A percentile compares a stretch with the other conserved stretches of the same genome.
Conservation (phyloP, 768 basidiomycete genomes). For the Phanerodontia chrysosporium region DNA sequence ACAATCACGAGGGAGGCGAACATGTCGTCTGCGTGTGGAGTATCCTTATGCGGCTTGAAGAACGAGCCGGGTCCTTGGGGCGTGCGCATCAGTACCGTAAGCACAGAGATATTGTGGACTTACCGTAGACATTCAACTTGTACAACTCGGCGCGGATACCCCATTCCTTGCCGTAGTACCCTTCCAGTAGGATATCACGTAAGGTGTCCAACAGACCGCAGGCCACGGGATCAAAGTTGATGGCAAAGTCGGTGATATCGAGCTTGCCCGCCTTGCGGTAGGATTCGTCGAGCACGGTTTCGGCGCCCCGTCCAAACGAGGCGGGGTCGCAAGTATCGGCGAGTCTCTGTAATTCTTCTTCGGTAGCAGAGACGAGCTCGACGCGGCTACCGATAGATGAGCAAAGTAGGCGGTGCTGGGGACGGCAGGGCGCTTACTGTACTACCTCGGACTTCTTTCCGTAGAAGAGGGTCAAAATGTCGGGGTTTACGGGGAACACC, state of each 20-base stretch:
- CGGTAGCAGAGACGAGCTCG: neutral
- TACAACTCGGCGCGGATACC: slow-evolving; percentile 19
- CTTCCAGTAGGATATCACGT: slow-evolving; percentile 9
- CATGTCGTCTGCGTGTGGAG: slow-evolving; percentile 18
- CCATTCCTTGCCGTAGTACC: neutral
- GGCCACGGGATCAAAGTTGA: slow-evolving; percentile 10
- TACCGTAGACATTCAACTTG: slow-evolving; percentile 27
- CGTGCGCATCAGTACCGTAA: neutral
- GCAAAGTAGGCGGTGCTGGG: neutral
- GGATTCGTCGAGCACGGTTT: slow-evolving; percentile 19
- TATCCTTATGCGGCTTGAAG: slow-evolving; percentile 26
- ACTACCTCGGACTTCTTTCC: neutral
- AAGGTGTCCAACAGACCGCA: slow-evolving; percentile 13
- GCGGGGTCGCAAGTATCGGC: slow-evolving; percentile 16
- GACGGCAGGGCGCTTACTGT: neutral
- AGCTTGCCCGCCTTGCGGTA: slow-evolving; percentile 25
- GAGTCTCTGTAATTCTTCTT: neutral
- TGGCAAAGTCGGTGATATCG: slow-evolving; percentile 17
- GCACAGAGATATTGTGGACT: neutral
- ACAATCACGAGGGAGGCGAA: slow-evolving; percentile 46
- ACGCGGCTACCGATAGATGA: neutral
- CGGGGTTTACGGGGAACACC: neutral
- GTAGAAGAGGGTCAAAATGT: neutral
- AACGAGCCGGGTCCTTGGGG: slow-evolving; percentile 20
- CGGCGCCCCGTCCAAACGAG: slow-evolving; percentile 16